Base-by-base conservation (phyloP, 768 basidiomycete genomes). In the Gymnopilus junonius region DNA sequence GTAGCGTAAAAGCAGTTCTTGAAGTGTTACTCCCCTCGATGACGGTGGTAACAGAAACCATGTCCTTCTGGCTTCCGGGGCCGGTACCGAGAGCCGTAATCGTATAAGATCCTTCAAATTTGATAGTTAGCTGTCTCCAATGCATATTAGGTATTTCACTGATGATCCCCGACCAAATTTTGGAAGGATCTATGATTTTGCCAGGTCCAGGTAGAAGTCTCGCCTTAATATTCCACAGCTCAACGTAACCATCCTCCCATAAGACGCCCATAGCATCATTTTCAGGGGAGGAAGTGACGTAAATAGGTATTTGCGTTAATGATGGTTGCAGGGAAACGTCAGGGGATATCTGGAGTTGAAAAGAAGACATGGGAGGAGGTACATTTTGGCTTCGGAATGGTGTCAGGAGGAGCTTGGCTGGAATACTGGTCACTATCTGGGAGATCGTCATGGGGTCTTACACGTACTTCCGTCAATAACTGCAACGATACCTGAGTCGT, bases 321-420 rank as follows among this genome's bases (percentile, higher is more conserved):
- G 65, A 64, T 35, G 62, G 20, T 11, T 70, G 37, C 46, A 58
- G 17, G 35, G 73, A 63, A 12, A 68, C 46, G 14, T 71, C 67
- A 10, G 75, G 69, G 14, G 63, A 60, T 15, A 80, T 61, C 0
- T 71, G 35, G 11, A 85, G 77, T 63, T 81, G 76, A 63, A 83
- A 81, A 1, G 94, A 90, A 1, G 89, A 92, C 94, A 97, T 96
- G 0, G 97, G 97, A n/a, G 97, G 97, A n/a, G 97, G 97, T 4
- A 97, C 85, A 71, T 97, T 98, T 77, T 97, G 93, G 0, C 87
- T 85, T 40, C 95, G 86, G 83, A 99, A 99, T 15, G 97, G 93
- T 2, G 97, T 99, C 40, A 99, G 79, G 3, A 96, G 85, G 59
- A 94, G 77, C 21, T 79, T 80, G 2, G 86, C 95, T 97, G 17